A percentile compares a stretch with the other conserved stretches of the same genome.
phyloP scores from a whole-genome alignment of 768 basidiomycete species.

The Rhizopogon roseolus region DNA sequence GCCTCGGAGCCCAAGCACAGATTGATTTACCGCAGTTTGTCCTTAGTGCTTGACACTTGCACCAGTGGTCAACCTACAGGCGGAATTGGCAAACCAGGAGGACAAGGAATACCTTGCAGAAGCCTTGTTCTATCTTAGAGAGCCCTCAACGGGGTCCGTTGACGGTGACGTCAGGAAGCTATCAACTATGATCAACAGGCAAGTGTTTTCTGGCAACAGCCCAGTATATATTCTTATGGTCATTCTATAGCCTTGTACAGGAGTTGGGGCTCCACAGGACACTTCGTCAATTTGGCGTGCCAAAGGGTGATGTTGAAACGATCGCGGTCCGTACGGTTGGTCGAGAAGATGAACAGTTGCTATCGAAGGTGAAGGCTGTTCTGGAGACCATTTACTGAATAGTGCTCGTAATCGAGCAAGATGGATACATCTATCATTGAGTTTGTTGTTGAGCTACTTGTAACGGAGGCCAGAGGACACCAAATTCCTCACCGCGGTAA shows the following conservation, averaged over 20 bases:
- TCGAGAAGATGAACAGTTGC: slow-evolving; percentile 28
- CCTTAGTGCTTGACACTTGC: slow-evolving; percentile 67
- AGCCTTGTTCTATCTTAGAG: slow-evolving; percentile 51
- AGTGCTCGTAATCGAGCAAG: neutral
- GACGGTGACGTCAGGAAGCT: slow-evolving; percentile 59
- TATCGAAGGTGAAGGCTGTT: slow-evolving; percentile 41
- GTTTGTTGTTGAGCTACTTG: no score
- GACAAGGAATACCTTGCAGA: slow-evolving; percentile 58
- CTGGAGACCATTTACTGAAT: slow-evolving; percentile 40
- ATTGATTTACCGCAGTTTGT: slow-evolving; percentile 3
- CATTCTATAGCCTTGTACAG: slow-evolving; percentile 46
- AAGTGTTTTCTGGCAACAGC: slow-evolving; percentile 15
- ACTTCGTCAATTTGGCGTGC: slow-evolving; percentile 60
- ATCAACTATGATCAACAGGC: slow-evolving; percentile 52
- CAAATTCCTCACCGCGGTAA: no score
- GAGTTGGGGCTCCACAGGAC: slow-evolving; percentile 54
- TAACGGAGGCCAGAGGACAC: no score
- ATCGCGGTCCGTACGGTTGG: slow-evolving; percentile 36
- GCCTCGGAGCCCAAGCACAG: neutral
- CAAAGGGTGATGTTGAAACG: slow-evolving; percentile 44
- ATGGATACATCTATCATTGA: neutral
- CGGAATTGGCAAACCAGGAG: slow-evolving; percentile 51
- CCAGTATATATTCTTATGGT: slow-evolving; percentile 2
- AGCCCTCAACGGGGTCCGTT: slow-evolving; percentile 57
- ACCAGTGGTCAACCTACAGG: slow-evolving; percentile 55